Evolutionary conservation across 1,284 basidiomycete species (phyloP), one percentile per base, ranked within the genome.

Genomic region (Microbotryum saponariae): DNA sequence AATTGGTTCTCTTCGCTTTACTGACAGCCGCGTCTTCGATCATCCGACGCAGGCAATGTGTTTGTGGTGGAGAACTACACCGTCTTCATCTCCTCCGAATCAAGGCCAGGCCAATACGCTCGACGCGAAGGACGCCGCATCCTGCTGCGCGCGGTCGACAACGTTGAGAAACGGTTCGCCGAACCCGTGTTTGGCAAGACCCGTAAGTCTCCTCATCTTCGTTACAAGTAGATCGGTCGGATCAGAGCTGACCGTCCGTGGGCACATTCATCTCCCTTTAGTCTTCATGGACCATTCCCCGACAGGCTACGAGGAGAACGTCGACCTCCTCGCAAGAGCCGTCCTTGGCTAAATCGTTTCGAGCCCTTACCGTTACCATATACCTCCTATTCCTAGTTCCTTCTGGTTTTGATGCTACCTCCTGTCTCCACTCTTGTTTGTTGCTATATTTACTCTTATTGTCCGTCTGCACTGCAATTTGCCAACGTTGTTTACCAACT

Each of bases 121-220:
- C 23, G 61, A 16, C 54, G 58, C 2, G 67, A 77, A 54, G 79
- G 78, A 4, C 73, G 77, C 45, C 67, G 79, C 20, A 77, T 79
- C 27, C 74, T 78, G 23, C 69, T 81, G 25, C 71, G 78, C 4
- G 73, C 74, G 51, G 78, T 78, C 60, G 76, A 78, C 51, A 76
- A 78, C 21, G 77, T 80, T 6, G 74, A 76, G 61, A 76, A 76
- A 62, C 65, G 79, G 5, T 81, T 81, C 69, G 73, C 76, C 23
- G 79, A 81, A 63, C 78, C 78, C 60, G 66, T 78, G 69, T 79
- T 72, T 51, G 64, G 66, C 33, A 54, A 56, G 6, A 56, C 62
- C 23, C 61, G 64, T 66, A 18, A 16, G 67, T 59, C 14, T 31
- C 1, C 7, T 20, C 16, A 55, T 47, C 23, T 16, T 18, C 29